Evolutionary conservation across 1,284 basidiomycete species (phyloP).

Genomic region (Moesziomyces antarcticus): DNA sequence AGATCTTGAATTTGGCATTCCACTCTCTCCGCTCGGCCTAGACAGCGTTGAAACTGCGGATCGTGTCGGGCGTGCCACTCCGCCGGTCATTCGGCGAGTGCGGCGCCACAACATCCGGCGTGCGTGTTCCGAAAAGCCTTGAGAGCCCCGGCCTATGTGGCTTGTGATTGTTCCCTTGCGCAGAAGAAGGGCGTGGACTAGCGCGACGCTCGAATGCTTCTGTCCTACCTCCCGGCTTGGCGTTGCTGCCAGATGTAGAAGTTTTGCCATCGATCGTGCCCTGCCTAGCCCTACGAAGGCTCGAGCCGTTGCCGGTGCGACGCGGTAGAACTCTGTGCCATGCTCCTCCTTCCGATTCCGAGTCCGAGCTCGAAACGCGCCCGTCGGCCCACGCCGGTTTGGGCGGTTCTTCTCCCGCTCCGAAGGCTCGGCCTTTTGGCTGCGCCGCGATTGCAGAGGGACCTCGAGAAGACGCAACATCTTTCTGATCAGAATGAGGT

Average conservation of each 20-base stretch:
- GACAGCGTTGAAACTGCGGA: constrained; percentile 19
- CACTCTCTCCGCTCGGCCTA: not conserved
- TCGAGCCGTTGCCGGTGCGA: constrained; percentile 30
- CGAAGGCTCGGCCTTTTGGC: too few relatives aligned
- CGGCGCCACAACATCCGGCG: constrained; percentile 9
- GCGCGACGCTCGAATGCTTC: constrained; percentile 20
- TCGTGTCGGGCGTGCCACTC: constrained; percentile 42
- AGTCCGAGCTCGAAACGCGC: constrained; percentile 37
- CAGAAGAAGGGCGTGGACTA: constrained; percentile 31
- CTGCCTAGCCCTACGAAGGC: constrained; percentile 27
- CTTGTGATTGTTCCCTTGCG: constrained; percentile 14
- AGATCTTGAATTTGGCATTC: not conserved
- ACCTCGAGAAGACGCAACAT: not conserved
- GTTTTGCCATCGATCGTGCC: constrained; percentile 19
- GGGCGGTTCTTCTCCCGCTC: not conserved
- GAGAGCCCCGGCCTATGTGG: constrained; percentile 20
- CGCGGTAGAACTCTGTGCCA: constrained; percentile 47
- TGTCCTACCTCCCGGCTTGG: not conserved
- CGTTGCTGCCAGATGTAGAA: constrained; percentile 1
- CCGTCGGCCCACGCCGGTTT: constrained; percentile 22
- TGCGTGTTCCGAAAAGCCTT: constrained; percentile 17
- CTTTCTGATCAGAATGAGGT: not conserved
- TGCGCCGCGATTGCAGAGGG: too few relatives aligned
- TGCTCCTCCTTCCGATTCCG: constrained; percentile 46
- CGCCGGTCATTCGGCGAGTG: constrained; percentile 13